Evolutionary conservation across 73 alveolate species (phyloP).

Genomic region (Paramecium pentaurelia): DNA sequence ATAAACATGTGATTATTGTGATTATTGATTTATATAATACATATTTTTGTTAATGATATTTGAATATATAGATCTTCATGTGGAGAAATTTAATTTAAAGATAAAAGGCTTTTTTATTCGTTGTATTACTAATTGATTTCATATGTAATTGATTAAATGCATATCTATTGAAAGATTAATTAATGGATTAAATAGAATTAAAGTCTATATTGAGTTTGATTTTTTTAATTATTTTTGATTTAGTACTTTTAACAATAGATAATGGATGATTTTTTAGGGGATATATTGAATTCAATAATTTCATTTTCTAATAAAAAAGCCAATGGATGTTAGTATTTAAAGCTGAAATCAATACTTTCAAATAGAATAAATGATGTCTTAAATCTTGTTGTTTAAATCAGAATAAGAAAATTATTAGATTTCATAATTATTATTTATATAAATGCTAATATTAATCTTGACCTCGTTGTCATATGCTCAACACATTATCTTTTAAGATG

Average conservation of each 20-base stretch:
- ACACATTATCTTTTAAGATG: neutral
- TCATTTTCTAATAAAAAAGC: neutral
- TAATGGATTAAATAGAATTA: neutral
- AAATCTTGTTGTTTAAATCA: neutral
- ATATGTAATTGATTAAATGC: too few species aligned
- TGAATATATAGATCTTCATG: too few species aligned
- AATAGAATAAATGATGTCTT: neutral
- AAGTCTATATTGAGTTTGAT: neutral
- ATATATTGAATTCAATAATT: neutral
- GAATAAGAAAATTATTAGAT: neutral
- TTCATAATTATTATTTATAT: neutral
- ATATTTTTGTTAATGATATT: too few species aligned
- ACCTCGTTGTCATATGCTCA: neutral
- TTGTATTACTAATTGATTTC: too few species aligned
- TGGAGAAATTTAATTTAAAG: too few species aligned
- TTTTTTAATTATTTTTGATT: neutral
- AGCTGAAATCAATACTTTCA: neutral
- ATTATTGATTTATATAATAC: too few species aligned
- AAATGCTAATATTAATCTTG: neutral
- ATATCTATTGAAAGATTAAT: neutral
- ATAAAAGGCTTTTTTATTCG: too few species aligned
- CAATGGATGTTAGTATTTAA: neutral
- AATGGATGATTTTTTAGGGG: neutral
- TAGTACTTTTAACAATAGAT: neutral
- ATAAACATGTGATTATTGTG: too few species aligned